Conservation (phyloP, 2,329 filamentous ascomycete species). For the Hymenoscyphus occultus region DNA sequence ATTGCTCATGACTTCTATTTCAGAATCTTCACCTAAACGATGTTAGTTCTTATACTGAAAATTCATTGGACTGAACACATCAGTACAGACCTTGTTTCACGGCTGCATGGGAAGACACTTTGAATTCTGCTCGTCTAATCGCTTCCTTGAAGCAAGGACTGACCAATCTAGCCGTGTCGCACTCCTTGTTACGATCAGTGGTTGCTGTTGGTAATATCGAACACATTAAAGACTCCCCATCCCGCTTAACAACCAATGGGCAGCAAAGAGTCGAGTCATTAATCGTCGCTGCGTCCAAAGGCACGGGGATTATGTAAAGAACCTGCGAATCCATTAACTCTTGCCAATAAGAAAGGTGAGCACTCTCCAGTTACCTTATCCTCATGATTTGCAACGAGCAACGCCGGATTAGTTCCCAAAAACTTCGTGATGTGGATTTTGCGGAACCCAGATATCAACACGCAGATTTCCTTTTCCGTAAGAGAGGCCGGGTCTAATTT, state of each 20-base stretch:
- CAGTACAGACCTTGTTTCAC: neutral
- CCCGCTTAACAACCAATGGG: conserved; percentile 28
- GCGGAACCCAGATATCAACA: conserved; percentile 32
- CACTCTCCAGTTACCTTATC: conserved; percentile 18
- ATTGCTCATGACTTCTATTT: neutral
- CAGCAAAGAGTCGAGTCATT: conserved; percentile 21
- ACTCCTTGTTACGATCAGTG: conserved; percentile 25
- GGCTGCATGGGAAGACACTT: neutral
- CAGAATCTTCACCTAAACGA: neutral
- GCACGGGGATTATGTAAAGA: neutral
- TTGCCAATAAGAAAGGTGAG: neutral
- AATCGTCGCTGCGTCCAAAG: neutral
- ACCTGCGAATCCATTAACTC: neutral
- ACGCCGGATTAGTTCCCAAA: conserved; percentile 20
- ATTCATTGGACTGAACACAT: neutral
- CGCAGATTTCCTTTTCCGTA: conserved; percentile 22
- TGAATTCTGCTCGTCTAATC: neutral
- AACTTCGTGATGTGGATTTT: conserved; percentile 23
- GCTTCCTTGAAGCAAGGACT: conserved; percentile 16
- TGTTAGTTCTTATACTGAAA: neutral
- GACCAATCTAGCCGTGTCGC: conserved; percentile 12
- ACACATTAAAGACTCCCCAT: conserved; percentile 27
- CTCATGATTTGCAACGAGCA: conserved; percentile 25
- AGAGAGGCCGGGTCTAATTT: conserved; percentile 16
- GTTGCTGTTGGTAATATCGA: conserved; percentile 31